These are phyloP conservation scores for Penicillium decumbens DNA, from an alignment of 2,329 filamentous ascomycete species.

Conservation along the genomic window DNA sequence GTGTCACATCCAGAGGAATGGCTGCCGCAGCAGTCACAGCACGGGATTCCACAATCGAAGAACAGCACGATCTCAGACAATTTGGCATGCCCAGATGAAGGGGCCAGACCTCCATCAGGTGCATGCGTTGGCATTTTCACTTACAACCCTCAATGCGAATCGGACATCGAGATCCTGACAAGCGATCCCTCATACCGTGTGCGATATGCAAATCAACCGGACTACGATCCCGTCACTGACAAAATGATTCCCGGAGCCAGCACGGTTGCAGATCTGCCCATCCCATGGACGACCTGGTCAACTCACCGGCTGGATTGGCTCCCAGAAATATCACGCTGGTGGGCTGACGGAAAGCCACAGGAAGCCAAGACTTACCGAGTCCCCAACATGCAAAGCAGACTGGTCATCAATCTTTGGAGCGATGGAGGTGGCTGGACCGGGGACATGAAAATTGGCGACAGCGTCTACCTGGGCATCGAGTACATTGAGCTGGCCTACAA, in stretches of 20 bases:
- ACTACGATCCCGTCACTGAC: slow-evolving; percentile 36
- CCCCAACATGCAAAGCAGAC: slow-evolving; percentile 34
- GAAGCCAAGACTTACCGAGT: slow-evolving; percentile 35
- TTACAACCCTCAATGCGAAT: slow-evolving; percentile 47
- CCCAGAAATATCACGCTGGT: slow-evolving; percentile 35
- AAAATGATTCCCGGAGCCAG: slow-evolving; percentile 33
- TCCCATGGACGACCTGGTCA: slow-evolving; percentile 40
- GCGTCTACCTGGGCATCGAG: slow-evolving; percentile 39
- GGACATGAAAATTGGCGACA: slow-evolving; percentile 36
- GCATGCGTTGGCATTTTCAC: slow-evolving; percentile 52
- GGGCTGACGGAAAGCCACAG: slow-evolving; percentile 30
- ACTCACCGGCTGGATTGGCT: slow-evolving; percentile 44
- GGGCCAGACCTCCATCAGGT: slow-evolving; percentile 37
- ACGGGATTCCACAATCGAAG: not conserved
- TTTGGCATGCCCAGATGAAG: not conserved
- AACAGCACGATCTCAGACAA: not conserved
- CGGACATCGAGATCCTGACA: slow-evolving; percentile 53
- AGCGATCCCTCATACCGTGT: slow-evolving; percentile 42
- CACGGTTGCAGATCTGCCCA: slow-evolving; percentile 26
- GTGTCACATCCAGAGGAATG: slow-evolving; percentile 12
- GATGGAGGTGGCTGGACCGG: slow-evolving; percentile 42
- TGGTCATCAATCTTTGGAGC: slow-evolving; percentile 44
- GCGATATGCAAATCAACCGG: slow-evolving; percentile 43
- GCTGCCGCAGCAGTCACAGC: slow-evolving; percentile 5
- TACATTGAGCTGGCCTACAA: slow-evolving; percentile 44